Percentiles rank a stretch among this genome's conserved stretches.
phyloP scores from a whole-genome alignment of 2,329 filamentous ascomycete genomes.

The Arthrobotrys musiformis region DNA sequence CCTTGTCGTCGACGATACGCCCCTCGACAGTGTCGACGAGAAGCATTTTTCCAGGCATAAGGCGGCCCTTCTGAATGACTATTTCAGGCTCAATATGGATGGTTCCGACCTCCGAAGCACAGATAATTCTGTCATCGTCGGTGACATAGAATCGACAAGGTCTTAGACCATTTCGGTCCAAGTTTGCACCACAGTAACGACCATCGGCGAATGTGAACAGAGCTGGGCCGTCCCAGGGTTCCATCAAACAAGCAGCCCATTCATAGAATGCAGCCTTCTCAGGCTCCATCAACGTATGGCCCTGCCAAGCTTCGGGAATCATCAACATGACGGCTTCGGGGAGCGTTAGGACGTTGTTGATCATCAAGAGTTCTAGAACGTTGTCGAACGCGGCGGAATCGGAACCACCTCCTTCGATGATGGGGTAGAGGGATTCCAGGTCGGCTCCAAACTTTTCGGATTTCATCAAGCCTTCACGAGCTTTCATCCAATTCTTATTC shows the following conservation, averaged over 20 bases:
- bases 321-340: conserved; percentile 98
- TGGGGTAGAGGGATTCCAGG: conserved; percentile 87
- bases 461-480: conserved; percentile 92
- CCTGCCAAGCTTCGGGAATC: conserved; percentile 98
- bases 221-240: conserved; percentile 96
- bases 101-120: conserved; percentile 94
- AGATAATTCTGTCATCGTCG: conserved; percentile 96
- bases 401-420: conserved; percentile 95
- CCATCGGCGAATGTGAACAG: conserved; percentile 97
- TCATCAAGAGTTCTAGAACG: conserved; percentile 89
- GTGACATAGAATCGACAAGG: conserved; percentile 97
- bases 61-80: conserved; percentile 89
- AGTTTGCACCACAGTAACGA: conserved; percentile 94
- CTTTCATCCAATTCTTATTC: conserved; percentile 99
- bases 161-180: conserved; percentile 93
- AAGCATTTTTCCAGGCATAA: conserved; percentile 95
- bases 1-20: conserved; percentile 91
- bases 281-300: conserved; percentile 89
- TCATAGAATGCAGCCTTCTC: conserved; percentile 98
- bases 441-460: conserved; percentile 93
- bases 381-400: conserved; percentile 98
- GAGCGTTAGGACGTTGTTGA: conserved; percentile 93
- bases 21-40: conserved; percentile 90
- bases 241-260: conserved; percentile 98
- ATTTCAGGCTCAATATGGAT: conserved; percentile 90